phyloP scores from a whole-genome alignment of 192 early-diverging fungal species.

The Umbelopsis vinacea region DNA sequence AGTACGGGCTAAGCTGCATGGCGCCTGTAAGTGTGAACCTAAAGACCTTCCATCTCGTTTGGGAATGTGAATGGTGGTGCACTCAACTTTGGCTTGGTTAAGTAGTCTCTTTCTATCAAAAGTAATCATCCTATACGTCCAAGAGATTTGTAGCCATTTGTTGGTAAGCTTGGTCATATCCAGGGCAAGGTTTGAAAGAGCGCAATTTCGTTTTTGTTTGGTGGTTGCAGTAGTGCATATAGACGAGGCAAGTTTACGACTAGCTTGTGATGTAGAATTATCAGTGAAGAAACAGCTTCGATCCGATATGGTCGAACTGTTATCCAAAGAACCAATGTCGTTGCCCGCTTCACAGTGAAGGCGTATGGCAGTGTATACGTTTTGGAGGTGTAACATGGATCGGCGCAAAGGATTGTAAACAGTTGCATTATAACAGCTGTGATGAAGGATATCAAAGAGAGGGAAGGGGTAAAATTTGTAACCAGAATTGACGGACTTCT shows the following conservation, averaged over 20 bases:
- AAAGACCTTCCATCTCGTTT: background rate
- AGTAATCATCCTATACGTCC: constrained; percentile 19
- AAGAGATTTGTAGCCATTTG: constrained; percentile 24
- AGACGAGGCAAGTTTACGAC: constrained; percentile 1
- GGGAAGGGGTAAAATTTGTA: constrained; percentile 44
- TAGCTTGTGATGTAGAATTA: background rate
- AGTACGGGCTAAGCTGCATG: background rate
- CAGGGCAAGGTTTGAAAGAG: constrained; percentile 16
- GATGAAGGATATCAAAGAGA: constrained; percentile 47
- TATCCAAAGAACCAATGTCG: background rate
- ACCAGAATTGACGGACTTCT: constrained; percentile 27
- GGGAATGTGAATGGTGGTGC: background rate
- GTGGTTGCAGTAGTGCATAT: background rate
- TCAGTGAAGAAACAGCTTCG: constrained; percentile 2
- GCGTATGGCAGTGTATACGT: constrained; percentile 28
- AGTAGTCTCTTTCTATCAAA: constrained; percentile 24
- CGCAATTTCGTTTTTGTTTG: constrained; percentile 1
- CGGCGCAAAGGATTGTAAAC: constrained; percentile 41
- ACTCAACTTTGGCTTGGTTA: constrained; percentile 3
- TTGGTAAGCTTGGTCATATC: constrained; percentile 22
- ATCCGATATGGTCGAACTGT: constrained; percentile 7
- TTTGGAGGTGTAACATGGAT: constrained; percentile 40
- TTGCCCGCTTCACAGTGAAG: constrained; percentile 8
- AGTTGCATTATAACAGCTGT: constrained; percentile 42
- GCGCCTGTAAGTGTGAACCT: background rate